Percentiles rank a stretch among this genome's conserved stretches.
phyloP scores from a whole-genome alignment of 768 basidiomycete genomes.

The Ephemerocybe angulata region DNA sequence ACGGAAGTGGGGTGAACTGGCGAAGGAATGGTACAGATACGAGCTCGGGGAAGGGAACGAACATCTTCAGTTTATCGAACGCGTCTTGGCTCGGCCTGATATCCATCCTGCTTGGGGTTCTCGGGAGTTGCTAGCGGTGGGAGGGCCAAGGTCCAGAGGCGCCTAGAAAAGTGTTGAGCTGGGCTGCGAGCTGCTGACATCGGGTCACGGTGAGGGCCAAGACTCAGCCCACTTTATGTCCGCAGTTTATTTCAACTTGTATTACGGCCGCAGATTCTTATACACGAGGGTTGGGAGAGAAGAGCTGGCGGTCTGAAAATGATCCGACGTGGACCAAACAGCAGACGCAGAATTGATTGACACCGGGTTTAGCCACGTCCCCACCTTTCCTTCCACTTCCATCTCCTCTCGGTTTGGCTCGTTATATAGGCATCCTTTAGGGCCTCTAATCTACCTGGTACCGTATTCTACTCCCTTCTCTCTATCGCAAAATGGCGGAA shows the following conservation, averaged over 20 bases:
- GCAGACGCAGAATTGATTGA: slow-evolving; percentile 7
- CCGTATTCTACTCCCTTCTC: slow-evolving; percentile 15
- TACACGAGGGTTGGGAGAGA: neutral
- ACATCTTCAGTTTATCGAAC: slow-evolving; percentile 40
- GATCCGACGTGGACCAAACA: slow-evolving; percentile 14
- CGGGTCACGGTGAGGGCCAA: too few relatives aligned
- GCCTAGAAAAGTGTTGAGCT: neutral
- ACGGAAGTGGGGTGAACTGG: slow-evolving; percentile 46
- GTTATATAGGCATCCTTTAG: slow-evolving; percentile 21
- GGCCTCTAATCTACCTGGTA: slow-evolving; percentile 21
- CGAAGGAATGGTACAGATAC: slow-evolving; percentile 50
- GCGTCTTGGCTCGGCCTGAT: slow-evolving; percentile 32
- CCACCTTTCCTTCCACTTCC: slow-evolving; percentile 16
- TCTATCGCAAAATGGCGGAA: slow-evolving; percentile 26
- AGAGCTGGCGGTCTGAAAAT: slow-evolving; percentile 7
- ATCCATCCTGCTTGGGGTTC: slow-evolving; percentile 48
- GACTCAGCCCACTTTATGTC: too few relatives aligned
- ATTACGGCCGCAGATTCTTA: neutral
- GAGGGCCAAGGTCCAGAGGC: slow-evolving; percentile 22
- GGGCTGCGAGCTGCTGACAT: too few relatives aligned
- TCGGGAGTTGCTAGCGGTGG: slow-evolving; percentile 32
- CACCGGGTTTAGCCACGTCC: slow-evolving; percentile 14
- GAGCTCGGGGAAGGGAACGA: slow-evolving; percentile 56
- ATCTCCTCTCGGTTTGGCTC: too few relatives aligned
- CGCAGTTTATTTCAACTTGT: neutral